Evolutionary conservation across 2,329 filamentous ascomycete genomes (phyloP), one percentile per base, ranked within the genome.

Genomic region (Diaporthe longicolla): DNA sequence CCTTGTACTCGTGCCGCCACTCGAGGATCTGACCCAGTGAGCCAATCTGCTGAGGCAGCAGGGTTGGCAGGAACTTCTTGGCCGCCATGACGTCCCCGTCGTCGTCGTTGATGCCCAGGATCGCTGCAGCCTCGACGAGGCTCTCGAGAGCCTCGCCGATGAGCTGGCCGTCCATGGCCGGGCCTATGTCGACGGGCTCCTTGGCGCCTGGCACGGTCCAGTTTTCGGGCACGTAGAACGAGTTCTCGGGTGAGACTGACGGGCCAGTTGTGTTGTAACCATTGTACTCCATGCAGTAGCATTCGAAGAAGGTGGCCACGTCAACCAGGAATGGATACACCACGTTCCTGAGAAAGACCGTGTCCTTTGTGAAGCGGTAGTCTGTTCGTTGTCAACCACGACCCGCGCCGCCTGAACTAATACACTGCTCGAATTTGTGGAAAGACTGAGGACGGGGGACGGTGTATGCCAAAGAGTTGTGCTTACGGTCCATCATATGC

Each of bases 21-120:
- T 78, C 77, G 40, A 79, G 74, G 17, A 79, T 76, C 65, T 78
- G 77, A 32, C 78, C 78, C 2, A 70, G 52, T 17, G 77, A 78
- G 13, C 77, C 78, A 29, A 76, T 68, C 26, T 68, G 26, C 32
- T 76, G 71, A 11, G 73, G 74, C 24, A 74, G 66, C 24, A 79
- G 72, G 29, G 59, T 70, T 11, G 76, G 32, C 2, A 76, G 72
- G 55, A 72, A 77, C 0, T 11, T 32, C 13, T 71, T 40, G 0
- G 77, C 78, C 19, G 71, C 55, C 19, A 58, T 37, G 24, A 74
- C 73, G 43, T 65, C 61, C 17, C 26, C 19, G 29, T 32, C 68
- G 2, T 70, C 48, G 9, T 21, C 55, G 2, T 61, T 43, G 35
- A 76, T 35, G 1, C 73, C 77, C 7, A 79, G 63, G n/a, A 52